A percentile compares a stretch with the other conserved stretches of the same genome.
phyloP scores from a whole-genome alignment of 805 yeast species.

The Candida argentea region DNA sequence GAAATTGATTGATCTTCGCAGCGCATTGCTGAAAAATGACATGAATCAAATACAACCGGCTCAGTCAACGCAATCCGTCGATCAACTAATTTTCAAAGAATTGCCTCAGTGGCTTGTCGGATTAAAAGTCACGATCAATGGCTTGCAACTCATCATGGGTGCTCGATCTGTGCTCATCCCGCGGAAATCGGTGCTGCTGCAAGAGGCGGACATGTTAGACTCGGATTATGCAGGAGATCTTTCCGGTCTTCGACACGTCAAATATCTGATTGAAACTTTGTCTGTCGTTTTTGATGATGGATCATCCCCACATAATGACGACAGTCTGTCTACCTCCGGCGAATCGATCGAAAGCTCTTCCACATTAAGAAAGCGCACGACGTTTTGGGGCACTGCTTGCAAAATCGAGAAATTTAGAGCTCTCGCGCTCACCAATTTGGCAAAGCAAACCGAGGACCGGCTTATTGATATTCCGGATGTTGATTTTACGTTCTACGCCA shows the following conservation, averaged over 20 bases:
- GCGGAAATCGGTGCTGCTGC: conserved; percentile 7
- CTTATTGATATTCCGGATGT: conserved; percentile 19
- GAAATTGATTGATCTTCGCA: conserved; percentile 7
- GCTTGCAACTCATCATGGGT: conserved; percentile 17
- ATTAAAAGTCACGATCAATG: conserved; percentile 9
- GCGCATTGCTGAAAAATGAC: not conserved
- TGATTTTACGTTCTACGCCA: too few species aligned
- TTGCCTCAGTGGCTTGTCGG: conserved; percentile 28
- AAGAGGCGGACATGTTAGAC: conserved; percentile 7
- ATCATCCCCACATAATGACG: too few species aligned
- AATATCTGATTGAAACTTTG: conserved; percentile 7
- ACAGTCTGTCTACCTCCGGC: too few species aligned
- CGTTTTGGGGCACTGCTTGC: conserved; percentile 15
- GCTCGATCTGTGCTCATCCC: conserved; percentile 31
- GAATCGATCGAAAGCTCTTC: not conserved
- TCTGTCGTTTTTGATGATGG: conserved; percentile 3
- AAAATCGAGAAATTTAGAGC: conserved; percentile 10
- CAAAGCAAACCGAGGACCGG: conserved; percentile 5
- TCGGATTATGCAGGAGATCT: conserved; percentile 10
- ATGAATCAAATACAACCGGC: not conserved
- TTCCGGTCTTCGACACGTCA: conserved; percentile 12
- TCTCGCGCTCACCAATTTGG: conserved; percentile 7
- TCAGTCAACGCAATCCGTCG: conserved; percentile 1
- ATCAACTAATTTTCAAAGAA: conserved; percentile 10
- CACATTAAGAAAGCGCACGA: conserved; percentile 1